Conservation (phyloP, 2,329 filamentous ascomycete species). For the Westerdykella aurantiaca region DNA sequence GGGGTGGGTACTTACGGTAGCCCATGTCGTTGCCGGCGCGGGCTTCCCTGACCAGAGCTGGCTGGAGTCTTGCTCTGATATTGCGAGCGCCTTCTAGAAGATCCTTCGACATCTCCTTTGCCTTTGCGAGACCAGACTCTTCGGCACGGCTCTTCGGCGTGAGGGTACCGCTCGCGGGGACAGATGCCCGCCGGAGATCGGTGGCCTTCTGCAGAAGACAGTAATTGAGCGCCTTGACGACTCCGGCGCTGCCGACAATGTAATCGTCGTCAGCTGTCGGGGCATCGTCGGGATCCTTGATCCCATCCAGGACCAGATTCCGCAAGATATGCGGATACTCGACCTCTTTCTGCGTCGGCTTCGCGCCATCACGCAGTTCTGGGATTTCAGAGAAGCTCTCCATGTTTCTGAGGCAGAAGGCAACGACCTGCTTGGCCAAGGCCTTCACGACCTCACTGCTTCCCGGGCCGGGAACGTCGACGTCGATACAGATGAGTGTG, state of each 20-base stretch:
- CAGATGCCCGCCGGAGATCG: constrained; percentile 39
- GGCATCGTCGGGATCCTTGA: constrained; percentile 47
- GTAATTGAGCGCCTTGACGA: constrained; percentile 88
- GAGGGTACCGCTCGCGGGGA: constrained; percentile 47
- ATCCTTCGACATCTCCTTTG: constrained; percentile 83
- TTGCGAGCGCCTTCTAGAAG: constrained; percentile 81
- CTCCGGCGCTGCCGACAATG: constrained; percentile 89
- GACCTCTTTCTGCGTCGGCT: constrained; percentile 46
- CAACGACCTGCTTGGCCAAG: constrained; percentile 87
- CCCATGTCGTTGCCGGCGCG: constrained; percentile 65
- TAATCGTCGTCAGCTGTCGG: constrained; percentile 85
- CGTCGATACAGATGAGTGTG: constrained; percentile 81
- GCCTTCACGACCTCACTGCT: constrained; percentile 90
- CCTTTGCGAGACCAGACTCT: constrained; percentile 23
- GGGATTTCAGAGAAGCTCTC: constrained; percentile 68
- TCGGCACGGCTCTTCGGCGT: constrained; percentile 44
- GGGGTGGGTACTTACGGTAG: constrained; percentile 58
- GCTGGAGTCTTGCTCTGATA: constrained; percentile 76
- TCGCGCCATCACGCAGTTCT: constrained; percentile 33
- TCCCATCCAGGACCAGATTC: constrained; percentile 64
- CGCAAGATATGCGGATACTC: constrained; percentile 77
- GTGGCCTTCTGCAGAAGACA: constrained; percentile 77
- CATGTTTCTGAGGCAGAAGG: constrained; percentile 88
- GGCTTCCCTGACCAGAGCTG: constrained; percentile 71
- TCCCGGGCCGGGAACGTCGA: constrained; percentile 75